Conservation (phyloP, 225 moss, liverwort and hornwort genomes). For the Pseudisothecium myosuroides region DNA sequence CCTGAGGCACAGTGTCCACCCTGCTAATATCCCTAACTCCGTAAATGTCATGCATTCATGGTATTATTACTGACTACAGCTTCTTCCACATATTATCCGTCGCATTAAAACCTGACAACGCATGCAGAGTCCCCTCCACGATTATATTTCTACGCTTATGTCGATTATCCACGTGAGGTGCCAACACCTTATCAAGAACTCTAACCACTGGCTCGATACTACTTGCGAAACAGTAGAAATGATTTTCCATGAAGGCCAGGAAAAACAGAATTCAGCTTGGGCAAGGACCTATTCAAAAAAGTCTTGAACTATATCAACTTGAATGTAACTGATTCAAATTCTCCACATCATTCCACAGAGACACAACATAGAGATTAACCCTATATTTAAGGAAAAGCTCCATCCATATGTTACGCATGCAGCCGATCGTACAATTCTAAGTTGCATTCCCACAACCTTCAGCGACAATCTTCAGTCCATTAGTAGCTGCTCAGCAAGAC, state of each 20-base stretch:
- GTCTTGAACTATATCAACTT: not conserved
- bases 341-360: not conserved
- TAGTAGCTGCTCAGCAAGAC: not conserved
- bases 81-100: not conserved
- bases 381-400: not conserved
- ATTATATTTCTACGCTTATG: not conserved
- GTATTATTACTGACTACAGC: not conserved
- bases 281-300: not conserved
- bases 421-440: not conserved
- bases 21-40: not conserved
- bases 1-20: not conserved
- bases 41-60: not conserved
- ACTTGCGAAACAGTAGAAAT: not conserved
- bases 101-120: not conserved
- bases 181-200: not conserved
- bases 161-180: not conserved
- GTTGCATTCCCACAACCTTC: not conserved
- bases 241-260: not conserved
- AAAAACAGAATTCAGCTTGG: not conserved
- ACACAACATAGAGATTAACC: not conserved
- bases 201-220: not conserved
- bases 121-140: not conserved
- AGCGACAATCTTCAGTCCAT: not conserved
- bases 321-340: not conserved
- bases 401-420: not conserved